These are phyloP conservation scores for Zoysia pacifica DNA, from an alignment of 176 grass and related monocot species.

Conservation along the genomic window DNA sequence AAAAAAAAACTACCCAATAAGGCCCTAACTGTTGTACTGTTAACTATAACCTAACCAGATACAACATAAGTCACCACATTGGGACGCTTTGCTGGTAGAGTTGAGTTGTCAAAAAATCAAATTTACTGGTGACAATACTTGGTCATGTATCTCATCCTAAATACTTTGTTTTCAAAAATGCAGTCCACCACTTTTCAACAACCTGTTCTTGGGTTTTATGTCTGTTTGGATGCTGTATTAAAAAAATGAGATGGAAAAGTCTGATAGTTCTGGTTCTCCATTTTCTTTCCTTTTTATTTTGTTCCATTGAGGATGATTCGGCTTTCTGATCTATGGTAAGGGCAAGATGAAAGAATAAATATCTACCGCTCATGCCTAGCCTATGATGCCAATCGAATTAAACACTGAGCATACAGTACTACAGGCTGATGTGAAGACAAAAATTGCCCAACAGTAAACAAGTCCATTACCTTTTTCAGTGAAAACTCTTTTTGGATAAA, in stretches of 20 bases:
- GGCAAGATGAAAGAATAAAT: background rate
- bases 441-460: background rate
- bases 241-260: background rate
- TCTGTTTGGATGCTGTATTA: background rate
- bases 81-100: background rate
- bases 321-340: background rate
- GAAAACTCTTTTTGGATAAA: conserved; percentile 91
- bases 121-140: background rate
- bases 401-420: background rate
- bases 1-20: background rate
- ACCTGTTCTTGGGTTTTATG: background rate
- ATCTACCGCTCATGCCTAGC: background rate
- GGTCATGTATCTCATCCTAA: background rate
- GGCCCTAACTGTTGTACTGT: background rate
- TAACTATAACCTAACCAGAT: background rate
- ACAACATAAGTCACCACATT: background rate
- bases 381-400: background rate
- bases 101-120: background rate
- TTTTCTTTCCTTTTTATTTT: background rate
- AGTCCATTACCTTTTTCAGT: conserved; percentile 62
- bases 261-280: background rate
- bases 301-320: background rate
- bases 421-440: background rate
- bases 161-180: background rate
- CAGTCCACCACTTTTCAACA: background rate